A percentile compares a stretch with the other conserved stretches of the same genome.
Conservation (phyloP, 257 asterid species). For the Nicotiana obtusifolia region DNA sequence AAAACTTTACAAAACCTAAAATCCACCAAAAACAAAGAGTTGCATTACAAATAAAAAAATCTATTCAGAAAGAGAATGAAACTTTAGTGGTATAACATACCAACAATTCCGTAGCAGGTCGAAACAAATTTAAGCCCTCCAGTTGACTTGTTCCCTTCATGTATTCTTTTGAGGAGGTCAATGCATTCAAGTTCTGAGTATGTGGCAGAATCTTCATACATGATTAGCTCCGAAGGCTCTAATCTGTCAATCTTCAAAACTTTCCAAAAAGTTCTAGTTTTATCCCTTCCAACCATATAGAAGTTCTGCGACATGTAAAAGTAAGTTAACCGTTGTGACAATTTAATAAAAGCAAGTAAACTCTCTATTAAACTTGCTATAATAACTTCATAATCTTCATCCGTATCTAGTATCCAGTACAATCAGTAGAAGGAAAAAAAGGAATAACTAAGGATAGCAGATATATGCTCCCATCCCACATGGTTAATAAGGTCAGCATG, state of each 20-base stretch:
- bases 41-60: not conserved
- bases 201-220: constrained; percentile 63
- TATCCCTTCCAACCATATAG: constrained; percentile 81
- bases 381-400: not conserved
- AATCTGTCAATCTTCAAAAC: constrained; percentile 74
- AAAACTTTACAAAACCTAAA: constrained; percentile 77
- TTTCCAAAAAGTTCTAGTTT: constrained; percentile 63
- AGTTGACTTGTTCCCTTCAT: constrained; percentile 71
- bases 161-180: constrained; percentile 67
- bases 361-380: not conserved
- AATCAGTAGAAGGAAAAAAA: not conserved
- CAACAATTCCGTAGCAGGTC: constrained; percentile 81
- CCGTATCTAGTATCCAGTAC: not conserved
- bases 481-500: not conserved
- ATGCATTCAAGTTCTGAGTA: constrained; percentile 63
- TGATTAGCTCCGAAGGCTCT: constrained; percentile 60
- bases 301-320: constrained; percentile 45
- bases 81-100: constrained; percentile 33
- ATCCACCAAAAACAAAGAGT: constrained; percentile 12
- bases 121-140: constrained; percentile 88
- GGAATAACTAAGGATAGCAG: not conserved
- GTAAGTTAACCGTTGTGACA: not conserved
- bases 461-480: not conserved
- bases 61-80: not conserved
- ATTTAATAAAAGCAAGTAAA: not conserved